Base-by-base conservation (phyloP, 169 alveolate genomes). In the Amoebophrya sp. region DNA sequence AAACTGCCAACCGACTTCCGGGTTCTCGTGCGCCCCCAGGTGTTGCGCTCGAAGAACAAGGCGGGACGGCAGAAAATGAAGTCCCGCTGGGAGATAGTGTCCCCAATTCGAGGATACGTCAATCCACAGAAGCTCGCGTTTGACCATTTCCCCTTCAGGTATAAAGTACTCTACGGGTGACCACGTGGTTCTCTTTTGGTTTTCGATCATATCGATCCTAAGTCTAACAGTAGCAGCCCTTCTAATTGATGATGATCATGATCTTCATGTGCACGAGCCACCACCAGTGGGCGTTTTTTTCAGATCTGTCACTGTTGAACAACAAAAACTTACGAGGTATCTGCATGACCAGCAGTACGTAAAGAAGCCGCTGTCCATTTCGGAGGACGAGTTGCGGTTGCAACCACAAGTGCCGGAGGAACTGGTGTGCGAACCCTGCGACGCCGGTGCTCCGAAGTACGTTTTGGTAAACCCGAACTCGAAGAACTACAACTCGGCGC, bases 341-440 rank as follows among this genome's bases (percentile, higher is more conserved):
- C 83, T 66, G 39, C 83, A 66, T 25, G 83, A 66, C 83, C 83
- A 66, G 32, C 83, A 66, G 35, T 66, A 66, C 35, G 83, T 66
- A 25, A 66, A 66, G 35, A 66, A 66, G 32, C 83, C 38, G 18
- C 66, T 47, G 66, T 47, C 18, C 66, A 7, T 47, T n/a, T n/a
- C n/a, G n/a, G n/a, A n/a, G n/a, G n/a, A n/a, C n/a, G n/a, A n/a
- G n/a, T n/a, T n/a, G n/a, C n/a, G n/a, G n/a, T 18, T 12, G 18
- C 29, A 47, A 47, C 29, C 7, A 18, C 66, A 12, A 47, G 66
- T 47, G 29, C 66, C 83, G 35, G 83, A 66, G 0, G 83, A 66
- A 2, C 35, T 66, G 83, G 32, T 66, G 39, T 66, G 83, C 35
- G 0, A 2, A 7, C 83, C 83, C 66, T 66, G 12, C 18, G 32